phyloP scores from a whole-genome alignment of 352 stramenopile genomes.

The Phytophthora pistaciae region DNA sequence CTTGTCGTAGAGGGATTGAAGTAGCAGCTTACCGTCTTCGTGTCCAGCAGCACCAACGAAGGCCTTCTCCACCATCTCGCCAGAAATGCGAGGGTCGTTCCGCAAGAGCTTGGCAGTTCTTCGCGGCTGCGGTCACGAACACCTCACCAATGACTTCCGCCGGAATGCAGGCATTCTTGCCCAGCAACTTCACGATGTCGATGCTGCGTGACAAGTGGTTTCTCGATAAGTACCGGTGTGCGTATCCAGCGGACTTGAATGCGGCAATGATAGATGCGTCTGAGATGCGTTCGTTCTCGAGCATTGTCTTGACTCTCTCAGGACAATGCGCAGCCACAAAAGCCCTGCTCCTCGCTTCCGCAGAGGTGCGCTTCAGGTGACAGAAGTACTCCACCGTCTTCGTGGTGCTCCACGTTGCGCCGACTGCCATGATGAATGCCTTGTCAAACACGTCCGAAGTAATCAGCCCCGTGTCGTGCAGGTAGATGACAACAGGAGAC shows the following conservation, averaged over 20 bases:
- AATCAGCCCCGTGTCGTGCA: background rate
- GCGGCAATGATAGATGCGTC: background rate
- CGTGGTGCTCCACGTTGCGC: background rate
- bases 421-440: background rate
- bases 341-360: background rate
- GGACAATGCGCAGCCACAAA: background rate
- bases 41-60: background rate
- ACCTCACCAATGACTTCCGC: conserved; percentile 1
- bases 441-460: background rate
- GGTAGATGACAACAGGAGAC: background rate
- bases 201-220: background rate
- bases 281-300: background rate
- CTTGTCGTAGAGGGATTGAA: conserved; percentile 2
- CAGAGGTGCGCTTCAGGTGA: background rate
- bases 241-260: background rate
- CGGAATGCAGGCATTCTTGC: background rate
- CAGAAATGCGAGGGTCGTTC: background rate
- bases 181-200: background rate
- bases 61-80: background rate
- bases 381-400: conserved; percentile 2
- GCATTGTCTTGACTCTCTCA: background rate
- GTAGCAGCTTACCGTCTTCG: background rate
- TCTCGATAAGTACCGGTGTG: background rate
- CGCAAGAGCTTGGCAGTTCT: background rate
- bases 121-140: background rate